phyloP scores from a whole-genome alignment of 2,329 filamentous ascomycete genomes.

The Xylaria sp. region DNA sequence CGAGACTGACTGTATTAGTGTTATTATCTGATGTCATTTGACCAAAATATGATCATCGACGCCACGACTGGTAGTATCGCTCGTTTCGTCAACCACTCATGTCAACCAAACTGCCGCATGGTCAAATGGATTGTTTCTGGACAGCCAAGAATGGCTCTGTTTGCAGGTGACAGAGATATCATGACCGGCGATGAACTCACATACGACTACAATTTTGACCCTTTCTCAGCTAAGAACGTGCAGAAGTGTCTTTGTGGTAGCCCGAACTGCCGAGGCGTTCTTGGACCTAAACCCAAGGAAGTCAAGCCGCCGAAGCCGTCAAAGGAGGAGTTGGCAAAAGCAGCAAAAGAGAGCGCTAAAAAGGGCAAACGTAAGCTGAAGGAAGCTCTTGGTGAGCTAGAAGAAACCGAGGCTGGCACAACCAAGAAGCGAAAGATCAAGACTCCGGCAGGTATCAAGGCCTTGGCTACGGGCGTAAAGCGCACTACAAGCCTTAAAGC shows the following conservation, averaged over 20 bases:
- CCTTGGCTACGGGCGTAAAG: slow-evolving; percentile 50
- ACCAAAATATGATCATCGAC: slow-evolving; percentile 98
- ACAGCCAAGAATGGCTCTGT: slow-evolving; percentile 95
- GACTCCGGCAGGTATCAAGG: slow-evolving; percentile 51
- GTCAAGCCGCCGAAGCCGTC: slow-evolving; percentile 59
- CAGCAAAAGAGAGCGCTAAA: slow-evolving; percentile 53
- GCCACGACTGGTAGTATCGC: slow-evolving; percentile 95
- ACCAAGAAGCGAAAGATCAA: slow-evolving; percentile 62
- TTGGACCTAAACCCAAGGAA: slow-evolving; percentile 71
- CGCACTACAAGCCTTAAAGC: slow-evolving; percentile 49
- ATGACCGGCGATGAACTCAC: slow-evolving; percentile 96
- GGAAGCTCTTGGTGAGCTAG: slow-evolving; percentile 60
- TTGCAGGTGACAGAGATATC: slow-evolving; percentile 89
- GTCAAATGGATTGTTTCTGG: slow-evolving; percentile 96
- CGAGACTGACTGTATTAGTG: slow-evolving; percentile 66
- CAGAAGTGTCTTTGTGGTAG: slow-evolving; percentile 73
- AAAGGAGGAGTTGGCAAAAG: slow-evolving; percentile 56
- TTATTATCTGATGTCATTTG: slow-evolving; percentile 98
- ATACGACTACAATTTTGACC: slow-evolving; percentile 86
- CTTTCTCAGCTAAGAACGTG: slow-evolving; percentile 75
- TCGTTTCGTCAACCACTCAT: slow-evolving; percentile 98
- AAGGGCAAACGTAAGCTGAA: slow-evolving; percentile 68
- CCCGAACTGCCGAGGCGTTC: slow-evolving; percentile 71
- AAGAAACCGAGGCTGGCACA: slow-evolving; percentile 43
- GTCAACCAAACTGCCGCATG: slow-evolving; percentile 96